Conservation (phyloP, 1,284 basidiomycete genomes). For the Malassezia japonica region DNA sequence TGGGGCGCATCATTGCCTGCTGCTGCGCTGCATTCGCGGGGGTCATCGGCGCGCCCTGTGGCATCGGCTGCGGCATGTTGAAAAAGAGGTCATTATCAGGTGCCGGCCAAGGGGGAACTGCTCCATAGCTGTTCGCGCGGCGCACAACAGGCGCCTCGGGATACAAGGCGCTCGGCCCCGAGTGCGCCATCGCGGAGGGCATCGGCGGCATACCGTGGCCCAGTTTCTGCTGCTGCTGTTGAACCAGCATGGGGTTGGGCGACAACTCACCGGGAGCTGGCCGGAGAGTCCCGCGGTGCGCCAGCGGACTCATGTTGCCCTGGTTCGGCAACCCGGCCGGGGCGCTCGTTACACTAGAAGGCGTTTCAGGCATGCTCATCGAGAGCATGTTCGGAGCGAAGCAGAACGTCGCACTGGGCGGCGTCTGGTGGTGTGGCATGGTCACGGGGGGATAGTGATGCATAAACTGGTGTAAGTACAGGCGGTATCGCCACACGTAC, state of each 20-base stretch:
- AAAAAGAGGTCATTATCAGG: constrained; percentile 10
- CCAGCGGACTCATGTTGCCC: constrained; percentile 10
- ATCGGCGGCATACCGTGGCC: background rate
- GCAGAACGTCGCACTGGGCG: background rate
- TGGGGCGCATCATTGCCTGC: background rate
- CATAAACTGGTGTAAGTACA: background rate
- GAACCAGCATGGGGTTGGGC: background rate
- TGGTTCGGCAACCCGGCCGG: constrained; percentile 1
- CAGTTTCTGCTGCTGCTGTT: constrained; percentile 3
- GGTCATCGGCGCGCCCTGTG: background rate
- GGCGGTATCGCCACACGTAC: background rate
- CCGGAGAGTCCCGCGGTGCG: constrained; percentile 9
- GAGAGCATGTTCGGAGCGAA: constrained; percentile 5
- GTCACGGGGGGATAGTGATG: background rate
- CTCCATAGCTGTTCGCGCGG: constrained; percentile 13
- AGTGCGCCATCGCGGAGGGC: background rate
- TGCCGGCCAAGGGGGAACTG: constrained; percentile 2
- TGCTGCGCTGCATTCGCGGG: background rate
- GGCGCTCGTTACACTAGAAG: constrained; percentile 1
- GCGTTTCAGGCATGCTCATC: constrained; percentile 9
- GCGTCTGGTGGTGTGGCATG: background rate
- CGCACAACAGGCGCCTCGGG: constrained; percentile 6
- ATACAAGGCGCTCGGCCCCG: background rate
- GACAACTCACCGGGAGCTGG: background rate
- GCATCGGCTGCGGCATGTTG: background rate